Base-by-base conservation (phyloP, 1,284 basidiomycete genomes). In the Boletus sp. region DNA sequence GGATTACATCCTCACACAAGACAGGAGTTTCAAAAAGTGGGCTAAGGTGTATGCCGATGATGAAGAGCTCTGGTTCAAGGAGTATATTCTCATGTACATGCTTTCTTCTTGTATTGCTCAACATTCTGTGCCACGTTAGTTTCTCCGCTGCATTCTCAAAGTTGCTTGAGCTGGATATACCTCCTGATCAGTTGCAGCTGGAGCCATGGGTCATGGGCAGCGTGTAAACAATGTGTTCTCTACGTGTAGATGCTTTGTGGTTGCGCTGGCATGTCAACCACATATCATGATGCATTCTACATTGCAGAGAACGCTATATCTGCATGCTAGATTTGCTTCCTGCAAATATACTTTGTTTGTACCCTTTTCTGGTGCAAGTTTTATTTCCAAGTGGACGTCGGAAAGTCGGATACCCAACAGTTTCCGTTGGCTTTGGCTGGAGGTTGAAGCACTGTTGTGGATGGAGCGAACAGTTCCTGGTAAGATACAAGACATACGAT, bases 91-190 rank as follows among this genome's bases (percentile, higher is more conserved):
- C 4, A 4, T 3, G 19, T 33, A 3, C 13, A 13, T 5, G 4
- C 30, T 55, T 7, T 5, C 2, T 7, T 19, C 47, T 35, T 27
- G 4, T 4, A 8, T 31, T 23, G 23, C 46, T 38, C 52, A 9
- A 30, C 62, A 30, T 52, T 51, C n/a, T n/a, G n/a, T 56, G 30
- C 48, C 4, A 16, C 16, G 33, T 27, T 67, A 94, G 93, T 79
- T 97, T 97, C 83, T 83, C 94, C 61, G 82, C 81, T 51, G 91
- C 83, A 46, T 86, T 95, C 67, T 70, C 83, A 51, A 88, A 83
- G 65, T 85, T 97, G 48, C 87, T 97, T 67, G 95, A 97, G 79
- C 89, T 96, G 58, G 95, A 95, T 68, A 93, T 97, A 11, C 95
- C 95, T 50, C 77, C 82, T 23, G 74, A 84, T 58, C 94, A 97